Evolutionary conservation across 805 yeast species (phyloP), one percentile per base, ranked within the genome.

Genomic region (Nakazawaea ernobii): DNA sequence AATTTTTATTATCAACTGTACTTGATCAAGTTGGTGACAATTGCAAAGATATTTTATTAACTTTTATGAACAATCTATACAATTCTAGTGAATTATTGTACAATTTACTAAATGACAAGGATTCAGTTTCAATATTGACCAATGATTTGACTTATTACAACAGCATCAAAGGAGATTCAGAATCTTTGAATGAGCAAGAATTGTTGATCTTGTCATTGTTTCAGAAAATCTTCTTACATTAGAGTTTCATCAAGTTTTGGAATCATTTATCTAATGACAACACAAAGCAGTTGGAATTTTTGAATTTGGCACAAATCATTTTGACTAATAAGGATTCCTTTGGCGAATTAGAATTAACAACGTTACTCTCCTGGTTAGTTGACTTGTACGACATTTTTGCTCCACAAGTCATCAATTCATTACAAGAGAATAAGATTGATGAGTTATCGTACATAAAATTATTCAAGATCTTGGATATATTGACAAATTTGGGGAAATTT

Each of bases 341-440:
- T 79, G 61, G 64, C 41, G 65, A 66, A 32, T 59, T 59, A 28
- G 62, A 71, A 46, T 48, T 68, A 15, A 59, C 66, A 1, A 65
- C 67, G 3, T 58, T 76, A 14, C 56, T 73, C 4, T 62, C 73
- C 0, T 76, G 80, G 80, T 50, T 61, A 13, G 52, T 61, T 40
- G 68, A 66, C 14, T 55, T 67, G 38, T 67, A 59, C 49, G 52
- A 54, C 13, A 37, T 46, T 6, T 51, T 61, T 35, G 45, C 61
- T 2, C 36, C 39, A 1, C 38, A 39, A 24, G 52, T 67, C 0
- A 42, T 44, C 10, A 40, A 30, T 2, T 30, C 60, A 1, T 53
- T 68, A 14, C 50, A 48, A 10, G 49, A 49, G n/a, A 15, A 39
- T 39, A 36, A 43, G 30, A 45, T 40, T 36, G 49, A 57, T 52